phyloP scores from a whole-genome alignment of 2,329 filamentous ascomycete species.

The Coniella vitis region DNA sequence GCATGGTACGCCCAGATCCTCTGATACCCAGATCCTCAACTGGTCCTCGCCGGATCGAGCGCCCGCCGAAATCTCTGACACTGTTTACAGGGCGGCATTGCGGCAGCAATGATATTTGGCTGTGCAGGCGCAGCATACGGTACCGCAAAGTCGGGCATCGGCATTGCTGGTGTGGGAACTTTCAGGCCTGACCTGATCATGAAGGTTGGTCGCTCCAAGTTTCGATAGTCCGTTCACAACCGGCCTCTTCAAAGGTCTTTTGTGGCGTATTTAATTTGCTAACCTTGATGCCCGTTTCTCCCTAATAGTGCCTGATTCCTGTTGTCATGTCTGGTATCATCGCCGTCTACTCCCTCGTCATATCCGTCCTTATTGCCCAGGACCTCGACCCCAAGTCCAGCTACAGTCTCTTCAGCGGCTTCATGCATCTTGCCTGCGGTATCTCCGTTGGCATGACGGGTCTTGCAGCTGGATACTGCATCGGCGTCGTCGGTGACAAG shows the following conservation, averaged over 20 bases:
- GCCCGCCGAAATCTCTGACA: constrained; percentile 15
- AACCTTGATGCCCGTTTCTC: not conserved
- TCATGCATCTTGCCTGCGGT: constrained; percentile 89
- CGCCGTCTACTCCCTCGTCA: constrained; percentile 94
- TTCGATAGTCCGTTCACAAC: too few species aligned
- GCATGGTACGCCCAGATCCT: constrained; percentile 65
- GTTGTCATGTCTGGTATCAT: constrained; percentile 99
- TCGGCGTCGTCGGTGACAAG: constrained; percentile 90
- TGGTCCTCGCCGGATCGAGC: not conserved
- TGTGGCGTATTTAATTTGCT: not conserved
- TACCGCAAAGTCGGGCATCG: constrained; percentile 82
- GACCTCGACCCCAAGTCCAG: constrained; percentile 65
- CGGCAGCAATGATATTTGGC: constrained; percentile 76
- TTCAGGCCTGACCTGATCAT: constrained; percentile 85
- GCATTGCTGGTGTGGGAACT: constrained; percentile 77
- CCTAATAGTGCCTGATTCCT: constrained; percentile 67
- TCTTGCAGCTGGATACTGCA: constrained; percentile 90
- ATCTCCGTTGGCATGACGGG: constrained; percentile 88
- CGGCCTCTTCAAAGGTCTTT: not conserved
- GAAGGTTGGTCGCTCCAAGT: constrained; percentile 58
- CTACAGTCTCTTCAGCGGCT: constrained; percentile 86
- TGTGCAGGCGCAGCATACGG: constrained; percentile 77
- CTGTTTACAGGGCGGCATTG: constrained; percentile 60
- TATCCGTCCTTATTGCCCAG: constrained; percentile 90
- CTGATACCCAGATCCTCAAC: not conserved